Evolutionary conservation across 495 filamentous ascomycete genomes (phyloP).

Genomic region (Geopyxis carbonaria): DNA sequence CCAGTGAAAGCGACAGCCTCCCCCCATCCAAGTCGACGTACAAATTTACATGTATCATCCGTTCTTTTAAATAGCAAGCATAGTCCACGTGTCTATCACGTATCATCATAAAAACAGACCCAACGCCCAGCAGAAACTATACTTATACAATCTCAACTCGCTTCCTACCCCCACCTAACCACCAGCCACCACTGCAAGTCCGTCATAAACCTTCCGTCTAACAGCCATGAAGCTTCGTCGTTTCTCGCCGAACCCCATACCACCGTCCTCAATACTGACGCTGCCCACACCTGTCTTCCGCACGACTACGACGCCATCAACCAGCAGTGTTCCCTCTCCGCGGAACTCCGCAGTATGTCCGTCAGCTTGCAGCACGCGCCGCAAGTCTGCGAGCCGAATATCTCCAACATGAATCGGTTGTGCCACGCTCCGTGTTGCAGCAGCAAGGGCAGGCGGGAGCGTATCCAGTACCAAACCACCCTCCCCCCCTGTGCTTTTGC

Average conservation of each 20-base stretch:
- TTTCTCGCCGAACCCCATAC: conserved; percentile 35
- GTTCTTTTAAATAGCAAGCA: no score
- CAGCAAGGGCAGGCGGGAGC: conserved; percentile 56
- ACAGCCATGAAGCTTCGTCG: conserved; percentile 54
- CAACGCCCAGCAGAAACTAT: no score
- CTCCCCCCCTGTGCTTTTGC: conserved; percentile 6
- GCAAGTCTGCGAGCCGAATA: conserved; percentile 69
- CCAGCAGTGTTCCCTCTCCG: conserved; percentile 78
- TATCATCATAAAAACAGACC: no score
- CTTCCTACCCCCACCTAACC: conserved; percentile 30
- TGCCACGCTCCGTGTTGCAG: conserved; percentile 56
- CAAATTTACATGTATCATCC: no score
- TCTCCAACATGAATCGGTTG: conserved; percentile 93
- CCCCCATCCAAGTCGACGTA: no score
- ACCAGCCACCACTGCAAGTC: conserved; percentile 61
- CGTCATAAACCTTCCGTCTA: conserved; percentile 67
- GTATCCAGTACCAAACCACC: conserved; percentile 54
- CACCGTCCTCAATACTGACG: conserved; percentile 64
- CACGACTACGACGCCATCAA: conserved; percentile 76
- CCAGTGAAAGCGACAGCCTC: no score
- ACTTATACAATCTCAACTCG: no score
- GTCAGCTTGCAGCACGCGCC: conserved; percentile 60
- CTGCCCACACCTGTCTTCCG: conserved; percentile 69
- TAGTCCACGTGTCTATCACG: no score
- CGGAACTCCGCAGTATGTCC: conserved; percentile 85